These are phyloP conservation scores for Penicillium sp. DNA, from an alignment of 2,329 filamentous ascomycete genomes.

Conservation along the genomic window DNA sequence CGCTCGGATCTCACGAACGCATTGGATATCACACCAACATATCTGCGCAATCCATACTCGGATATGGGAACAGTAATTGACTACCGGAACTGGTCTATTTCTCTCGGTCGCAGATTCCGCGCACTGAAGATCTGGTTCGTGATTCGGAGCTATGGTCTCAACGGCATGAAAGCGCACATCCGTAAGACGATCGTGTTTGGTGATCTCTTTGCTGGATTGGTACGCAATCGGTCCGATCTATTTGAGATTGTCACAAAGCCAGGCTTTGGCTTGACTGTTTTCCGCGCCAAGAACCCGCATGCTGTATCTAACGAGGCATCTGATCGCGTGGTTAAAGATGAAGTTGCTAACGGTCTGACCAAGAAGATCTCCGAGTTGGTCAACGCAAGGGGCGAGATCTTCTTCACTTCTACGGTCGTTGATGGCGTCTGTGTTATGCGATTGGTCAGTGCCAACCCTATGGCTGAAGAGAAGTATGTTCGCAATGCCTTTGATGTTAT, in stretches of 20 bases:
- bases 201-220: slow-evolving; percentile 64
- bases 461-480: slow-evolving; percentile 70
- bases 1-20: slow-evolving; percentile 75
- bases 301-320: slow-evolving; percentile 14
- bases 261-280: slow-evolving; percentile 74
- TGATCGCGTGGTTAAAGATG: slow-evolving; percentile 35
- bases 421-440: slow-evolving; percentile 74
- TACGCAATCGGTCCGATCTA: slow-evolving; percentile 62
- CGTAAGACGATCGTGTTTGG: slow-evolving; percentile 66
- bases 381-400: slow-evolving; percentile 73
- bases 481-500: slow-evolving; percentile 71
- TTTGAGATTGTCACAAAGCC: slow-evolving; percentile 75
- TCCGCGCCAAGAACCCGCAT: slow-evolving; percentile 57
- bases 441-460: slow-evolving; percentile 70
- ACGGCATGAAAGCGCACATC: slow-evolving; percentile 72
- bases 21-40: slow-evolving; percentile 74
- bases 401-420: slow-evolving; percentile 74
- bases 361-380: slow-evolving; percentile 72
- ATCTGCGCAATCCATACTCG: slow-evolving; percentile 77
- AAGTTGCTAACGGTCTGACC: slow-evolving; percentile 65
- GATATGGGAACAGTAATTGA: slow-evolving; percentile 85
- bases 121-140: slow-evolving; percentile 96
- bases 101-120: slow-evolving; percentile 82
- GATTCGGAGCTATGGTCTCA: slow-evolving; percentile 74
- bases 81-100: slow-evolving; percentile 97